These are phyloP conservation scores for Dioszegia hungarica DNA, from an alignment of 768 basidiomycete species.

Conservation along the genomic window DNA sequence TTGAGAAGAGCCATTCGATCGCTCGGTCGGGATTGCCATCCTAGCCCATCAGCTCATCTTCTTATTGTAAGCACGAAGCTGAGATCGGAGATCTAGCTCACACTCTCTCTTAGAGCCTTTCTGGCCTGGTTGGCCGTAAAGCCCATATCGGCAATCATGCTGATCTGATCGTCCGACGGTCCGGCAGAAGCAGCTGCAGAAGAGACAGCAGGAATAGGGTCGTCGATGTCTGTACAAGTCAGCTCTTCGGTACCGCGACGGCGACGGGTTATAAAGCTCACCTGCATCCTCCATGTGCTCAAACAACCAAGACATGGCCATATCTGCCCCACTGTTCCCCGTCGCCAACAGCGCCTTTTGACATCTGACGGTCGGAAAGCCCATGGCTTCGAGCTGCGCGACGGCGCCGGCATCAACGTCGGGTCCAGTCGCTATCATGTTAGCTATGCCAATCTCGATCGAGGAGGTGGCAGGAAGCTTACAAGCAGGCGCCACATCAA, in stretches of 20 bases:
- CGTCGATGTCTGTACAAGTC: conserved; percentile 68
- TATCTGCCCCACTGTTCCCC: conserved; percentile 63
- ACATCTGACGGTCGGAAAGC: conserved; percentile 78
- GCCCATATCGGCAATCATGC: conserved; percentile 82
- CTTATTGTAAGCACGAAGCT: not conserved
- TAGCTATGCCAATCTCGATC: not conserved
- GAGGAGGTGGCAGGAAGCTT: not conserved
- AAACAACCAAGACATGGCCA: conserved; percentile 95
- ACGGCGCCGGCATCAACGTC: conserved; percentile 71
- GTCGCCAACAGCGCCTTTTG: conserved; percentile 89
- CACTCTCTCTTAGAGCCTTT: conserved; percentile 83
- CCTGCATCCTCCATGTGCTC: conserved; percentile 91
- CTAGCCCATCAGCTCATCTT: conserved; percentile 49
- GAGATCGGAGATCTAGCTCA: conserved; percentile 50
- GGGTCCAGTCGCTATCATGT: conserved; percentile 52
- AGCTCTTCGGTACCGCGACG: not conserved
- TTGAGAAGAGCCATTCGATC: conserved; percentile 92
- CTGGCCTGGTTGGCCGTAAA: conserved; percentile 75
- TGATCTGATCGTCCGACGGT: conserved; percentile 65
- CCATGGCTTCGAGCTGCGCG: conserved; percentile 77
- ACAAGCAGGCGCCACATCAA: conserved; percentile 23
- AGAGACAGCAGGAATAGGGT: conserved; percentile 55
- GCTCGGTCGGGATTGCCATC: conserved; percentile 74
- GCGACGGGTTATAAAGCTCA: conserved; percentile 41
- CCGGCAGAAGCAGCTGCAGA: conserved; percentile 52